Evolutionary conservation across 116 monocot genomes (phyloP).

Genomic region (Posidonia oceanica): DNA sequence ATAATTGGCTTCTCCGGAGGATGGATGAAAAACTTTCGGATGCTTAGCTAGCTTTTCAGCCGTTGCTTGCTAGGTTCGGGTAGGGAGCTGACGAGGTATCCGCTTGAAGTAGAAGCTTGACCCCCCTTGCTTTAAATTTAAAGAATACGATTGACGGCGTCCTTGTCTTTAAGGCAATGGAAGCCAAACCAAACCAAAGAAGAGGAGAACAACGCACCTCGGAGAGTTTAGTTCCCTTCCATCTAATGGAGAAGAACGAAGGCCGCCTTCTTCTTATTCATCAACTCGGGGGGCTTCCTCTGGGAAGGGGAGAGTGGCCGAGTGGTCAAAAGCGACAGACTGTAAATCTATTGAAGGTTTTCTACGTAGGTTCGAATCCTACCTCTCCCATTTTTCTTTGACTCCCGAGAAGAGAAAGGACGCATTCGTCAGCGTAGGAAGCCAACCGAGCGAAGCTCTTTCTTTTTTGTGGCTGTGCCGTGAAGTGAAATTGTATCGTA

Average conservation of each 20-base stretch:
- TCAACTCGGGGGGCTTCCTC: too few relatives aligned
- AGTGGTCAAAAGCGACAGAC: too few relatives aligned
- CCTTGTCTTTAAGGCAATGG: not conserved
- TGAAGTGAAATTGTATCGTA: too few relatives aligned
- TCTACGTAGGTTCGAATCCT: too few relatives aligned
- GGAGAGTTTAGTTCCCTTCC: not conserved
- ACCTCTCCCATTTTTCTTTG: too few relatives aligned
- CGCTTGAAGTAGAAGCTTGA: slow-evolving; percentile 3
- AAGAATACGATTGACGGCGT: not conserved
- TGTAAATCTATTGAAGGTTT: too few relatives aligned
- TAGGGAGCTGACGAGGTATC: not conserved
- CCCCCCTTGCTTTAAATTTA: not conserved
- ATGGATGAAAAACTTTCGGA: slow-evolving; percentile 1
- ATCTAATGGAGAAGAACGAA: not conserved
- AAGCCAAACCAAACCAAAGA: not conserved
- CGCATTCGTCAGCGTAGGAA: too few relatives aligned
- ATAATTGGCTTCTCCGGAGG: too few relatives aligned
- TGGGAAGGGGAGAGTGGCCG: too few relatives aligned
- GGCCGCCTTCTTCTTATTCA: not conserved
- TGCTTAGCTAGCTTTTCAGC: not conserved
- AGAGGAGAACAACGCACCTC: not conserved
- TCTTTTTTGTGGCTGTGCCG: too few relatives aligned
- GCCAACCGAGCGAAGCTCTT: too few relatives aligned
- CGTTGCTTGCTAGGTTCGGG: not conserved
- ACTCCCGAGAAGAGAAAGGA: too few relatives aligned